Evolutionary conservation across 169 alveolate species (phyloP).

Genomic region (Plasmodium vinckei): DNA sequence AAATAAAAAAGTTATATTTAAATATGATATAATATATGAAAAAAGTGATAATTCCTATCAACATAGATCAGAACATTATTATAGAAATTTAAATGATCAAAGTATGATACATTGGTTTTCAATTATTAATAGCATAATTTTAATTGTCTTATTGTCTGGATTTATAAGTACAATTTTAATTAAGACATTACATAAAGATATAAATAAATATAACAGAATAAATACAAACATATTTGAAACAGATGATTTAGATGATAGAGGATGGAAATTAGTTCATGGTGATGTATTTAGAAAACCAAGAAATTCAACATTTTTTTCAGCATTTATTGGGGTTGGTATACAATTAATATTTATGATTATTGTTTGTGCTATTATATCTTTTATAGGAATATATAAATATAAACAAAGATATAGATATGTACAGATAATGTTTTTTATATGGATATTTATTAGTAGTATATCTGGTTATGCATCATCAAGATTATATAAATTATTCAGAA

Average conservation of each 20-base stretch:
- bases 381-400: conserved; percentile 78
- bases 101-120: conserved; percentile 92
- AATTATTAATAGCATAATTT: conserved; percentile 87
- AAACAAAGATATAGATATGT: conserved; percentile 70
- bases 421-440: conserved; percentile 89
- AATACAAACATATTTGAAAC: conserved; percentile 81
- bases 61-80: conserved; percentile 90
- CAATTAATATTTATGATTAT: conserved; percentile 83
- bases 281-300: conserved; percentile 93
- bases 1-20: conserved; percentile 76
- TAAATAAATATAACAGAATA: conserved; percentile 86
- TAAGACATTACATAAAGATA: conserved; percentile 89
- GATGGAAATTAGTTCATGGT: conserved; percentile 93
- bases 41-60: conserved; percentile 83
- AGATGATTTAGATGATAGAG: conserved; percentile 89
- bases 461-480: conserved; percentile 91
- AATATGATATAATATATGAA: conserved; percentile 89
- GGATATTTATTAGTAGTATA: conserved; percentile 89
- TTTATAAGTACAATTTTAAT: conserved; percentile 89
- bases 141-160: conserved; percentile 84
- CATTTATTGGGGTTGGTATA: conserved; percentile 90
- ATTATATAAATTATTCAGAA: conserved; percentile 84
- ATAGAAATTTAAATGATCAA: conserved; percentile 82
- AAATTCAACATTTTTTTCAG: conserved; percentile 86
- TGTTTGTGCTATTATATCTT: conserved; percentile 85